Evolutionary conservation across 257 asterid species (phyloP).

Genomic region (Misopates orontium): DNA sequence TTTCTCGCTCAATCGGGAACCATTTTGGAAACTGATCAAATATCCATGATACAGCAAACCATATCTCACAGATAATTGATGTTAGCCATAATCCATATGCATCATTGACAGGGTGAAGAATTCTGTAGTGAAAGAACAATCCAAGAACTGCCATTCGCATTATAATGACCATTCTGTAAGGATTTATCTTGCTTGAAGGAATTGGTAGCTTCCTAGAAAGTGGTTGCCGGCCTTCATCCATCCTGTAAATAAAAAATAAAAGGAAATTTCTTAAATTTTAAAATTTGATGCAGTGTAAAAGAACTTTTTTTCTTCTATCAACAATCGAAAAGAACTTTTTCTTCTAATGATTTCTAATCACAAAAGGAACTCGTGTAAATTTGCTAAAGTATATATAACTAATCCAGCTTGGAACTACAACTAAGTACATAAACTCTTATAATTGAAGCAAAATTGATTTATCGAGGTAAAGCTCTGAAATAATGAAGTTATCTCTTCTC

Average conservation of each 20-base stretch:
- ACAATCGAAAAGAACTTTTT: no score
- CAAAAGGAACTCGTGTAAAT: no score
- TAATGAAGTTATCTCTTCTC: no score
- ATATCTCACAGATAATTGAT: constrained; percentile 88
- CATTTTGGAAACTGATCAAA: constrained; percentile 93
- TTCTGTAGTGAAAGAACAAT: constrained; percentile 83
- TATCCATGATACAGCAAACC: constrained; percentile 95
- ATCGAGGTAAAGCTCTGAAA: no score
- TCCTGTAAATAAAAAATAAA: constrained; percentile 46
- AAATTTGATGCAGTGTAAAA: no score
- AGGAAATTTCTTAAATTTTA: not conserved
- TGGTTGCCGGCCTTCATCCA: constrained; percentile 97
- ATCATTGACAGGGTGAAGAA: constrained; percentile 81
- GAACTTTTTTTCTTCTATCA: no score
- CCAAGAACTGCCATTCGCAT: constrained; percentile 77
- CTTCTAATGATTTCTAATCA: no score
- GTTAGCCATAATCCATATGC: constrained; percentile 94
- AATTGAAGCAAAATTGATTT: no score
- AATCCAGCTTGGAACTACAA: no score
- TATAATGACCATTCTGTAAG: constrained; percentile 78
- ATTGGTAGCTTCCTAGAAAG: constrained; percentile 85
- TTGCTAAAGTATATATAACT: no score
- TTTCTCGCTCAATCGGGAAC: constrained; percentile 86
- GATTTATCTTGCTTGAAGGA: constrained; percentile 86
- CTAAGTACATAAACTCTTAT: not conserved